Evolutionary conservation across 345 rosid species (phyloP).

Genomic region (Salix exigua): DNA sequence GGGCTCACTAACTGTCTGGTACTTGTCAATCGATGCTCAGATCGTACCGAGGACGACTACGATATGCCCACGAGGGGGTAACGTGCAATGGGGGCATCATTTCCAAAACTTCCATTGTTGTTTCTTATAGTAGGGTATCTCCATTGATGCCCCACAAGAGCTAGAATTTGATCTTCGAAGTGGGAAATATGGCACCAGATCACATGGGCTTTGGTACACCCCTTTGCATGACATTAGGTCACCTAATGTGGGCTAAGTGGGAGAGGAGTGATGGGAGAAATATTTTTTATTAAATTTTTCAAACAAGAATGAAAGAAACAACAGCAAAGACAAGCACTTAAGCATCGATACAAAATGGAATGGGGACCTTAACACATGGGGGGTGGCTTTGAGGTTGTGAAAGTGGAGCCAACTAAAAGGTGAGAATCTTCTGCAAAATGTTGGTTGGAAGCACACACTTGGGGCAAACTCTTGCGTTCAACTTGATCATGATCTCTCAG

Average conservation of each 20-base stretch:
- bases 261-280: slow-evolving; percentile 11
- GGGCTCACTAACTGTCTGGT: slow-evolving; percentile 21
- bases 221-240: slow-evolving; percentile 22
- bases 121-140: slow-evolving; percentile 10
- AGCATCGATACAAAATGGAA: slow-evolving; percentile 44
- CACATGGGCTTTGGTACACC: slow-evolving; percentile 39
- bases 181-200: slow-evolving; percentile 30
- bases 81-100: slow-evolving; percentile 37
- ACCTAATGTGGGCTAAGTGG: slow-evolving; percentile 31
- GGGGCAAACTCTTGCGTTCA: slow-evolving; percentile 14
- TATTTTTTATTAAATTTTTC: not conserved
- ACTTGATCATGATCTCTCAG: not conserved
- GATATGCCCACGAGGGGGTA: slow-evolving; percentile 50
- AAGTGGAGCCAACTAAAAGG: slow-evolving; percentile 56
- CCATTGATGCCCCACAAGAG: slow-evolving; percentile 24
- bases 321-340: slow-evolving; percentile 58
- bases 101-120: slow-evolving; percentile 15
- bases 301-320: slow-evolving; percentile 41
- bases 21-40: slow-evolving; percentile 28
- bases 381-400: slow-evolving; percentile 35
- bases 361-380: slow-evolving; percentile 92
- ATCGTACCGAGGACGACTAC: slow-evolving; percentile 38
- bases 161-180: slow-evolving; percentile 21
- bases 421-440: slow-evolving; percentile 45
- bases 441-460: slow-evolving; percentile 52